Base-by-base conservation (phyloP, 1,284 basidiomycete species). In the Malassezia arunalokei region DNA sequence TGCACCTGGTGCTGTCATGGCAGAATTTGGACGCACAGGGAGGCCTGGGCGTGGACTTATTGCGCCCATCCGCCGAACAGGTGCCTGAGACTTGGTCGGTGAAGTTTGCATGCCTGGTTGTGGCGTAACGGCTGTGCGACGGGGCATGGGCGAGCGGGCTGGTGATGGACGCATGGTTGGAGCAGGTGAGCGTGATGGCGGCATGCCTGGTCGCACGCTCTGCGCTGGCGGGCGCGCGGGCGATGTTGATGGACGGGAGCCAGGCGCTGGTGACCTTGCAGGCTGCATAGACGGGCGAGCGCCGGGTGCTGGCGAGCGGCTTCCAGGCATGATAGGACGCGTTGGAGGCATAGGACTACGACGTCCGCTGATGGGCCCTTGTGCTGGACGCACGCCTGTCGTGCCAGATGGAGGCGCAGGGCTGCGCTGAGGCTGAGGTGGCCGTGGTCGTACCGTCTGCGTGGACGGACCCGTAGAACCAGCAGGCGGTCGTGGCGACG, bases 401-500 rank as follows among this genome's bases (percentile, higher is more conserved):
- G 47, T 12, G 32, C 47, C 28, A 17, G 31, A 12, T 17, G 38
- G 28, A 41, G 37, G 37, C 24, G 12, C 33, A 11, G 33, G 33
- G 15, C 33, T 35, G 11, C 33, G 43, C 32, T 31, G 29, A 33
- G 43, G 43, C 6, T 31, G 33, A n/a, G 35, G 33, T 40, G 31
- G 29, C 20, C 29, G 43, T 17, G 43, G 43, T 30, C 43, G 44
- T 5, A 33, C 44, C 20, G 6, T 32, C 20, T 30, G 32, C 35
- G 27, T 45, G 11, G 33, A 27, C 37, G 33, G 24, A 37, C 33
- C 35, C 9, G 32, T 20, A 32, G 38, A 45, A 8, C 39, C 28
- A 15, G 46, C 35, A 12, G 51, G 51, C 5, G 51, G 51, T 9
- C 51, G 40, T n/a, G 51, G 51, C 30, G 51, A 54, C 31, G 46